Base-by-base conservation (phyloP, 169 alveolate genomes). In the Eimeria tenella region DNA sequence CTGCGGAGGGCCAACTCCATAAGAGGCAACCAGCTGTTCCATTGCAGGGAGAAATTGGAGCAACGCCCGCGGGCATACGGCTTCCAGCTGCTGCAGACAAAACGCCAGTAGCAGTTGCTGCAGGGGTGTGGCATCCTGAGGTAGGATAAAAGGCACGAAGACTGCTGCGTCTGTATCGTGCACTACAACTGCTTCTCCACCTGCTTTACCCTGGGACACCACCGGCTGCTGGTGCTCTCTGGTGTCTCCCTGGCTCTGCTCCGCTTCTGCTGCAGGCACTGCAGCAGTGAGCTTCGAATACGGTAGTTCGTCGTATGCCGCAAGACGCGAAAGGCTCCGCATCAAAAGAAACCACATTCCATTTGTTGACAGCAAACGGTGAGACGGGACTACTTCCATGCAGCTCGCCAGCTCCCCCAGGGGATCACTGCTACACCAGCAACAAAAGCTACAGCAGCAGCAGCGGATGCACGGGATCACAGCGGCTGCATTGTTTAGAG, bases 41-140 rank as follows among this genome's bases (percentile, higher is more conserved):
- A 77, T 77, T 21, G 65, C 63, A 17, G 87, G 87, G 8, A 77
- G 62, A 65, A 77, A 77, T 65, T 77, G 87, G 68, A 77, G 87
- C 87, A 77, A 17, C 11, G 70, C 87, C 63, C 68, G 87, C 13
- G 87, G 87, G 15, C 53, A 50, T 7, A 77, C 87, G 13, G 70
- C 60, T 25, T 77, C 87, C 65, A 77, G 87, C 65, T 50, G 87
- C 87, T 77, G 87, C 87, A 77, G 68, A n/a, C 87, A 77, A 25
- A 49, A 77, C 21, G 87, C 87, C 87, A 77, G 70, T 42, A 77
- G 87, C 70, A 77, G 87, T 23, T 77, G 23, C 65, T 77, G 87
- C 63, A 77, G 87, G 5, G 87, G 87, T 15, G 87, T 49, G 4
- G 87, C 87, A 19, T 42, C 53, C 11, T 10, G 10, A 49, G 87